Evolutionary conservation across 148 eudicot genomes (phyloP).

Genomic region (Rhododendron kiyosumense): DNA sequence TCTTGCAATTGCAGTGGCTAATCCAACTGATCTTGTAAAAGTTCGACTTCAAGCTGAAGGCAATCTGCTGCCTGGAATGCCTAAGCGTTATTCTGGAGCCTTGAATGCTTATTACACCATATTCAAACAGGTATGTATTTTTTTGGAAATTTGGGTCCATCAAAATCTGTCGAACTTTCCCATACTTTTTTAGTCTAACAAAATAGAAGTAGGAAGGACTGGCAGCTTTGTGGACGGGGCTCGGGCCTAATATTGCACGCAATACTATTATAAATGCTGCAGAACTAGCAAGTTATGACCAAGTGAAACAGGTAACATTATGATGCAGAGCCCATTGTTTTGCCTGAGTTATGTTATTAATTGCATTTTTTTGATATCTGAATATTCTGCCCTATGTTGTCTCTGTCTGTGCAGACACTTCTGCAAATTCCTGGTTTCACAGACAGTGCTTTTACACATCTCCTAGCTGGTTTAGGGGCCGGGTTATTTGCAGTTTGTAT

Average conservation of each 20-base stretch:
- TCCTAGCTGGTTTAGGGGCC: constrained; percentile 71
- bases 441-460: constrained; percentile 57
- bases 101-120: constrained; percentile 56
- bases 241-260: constrained; percentile 69
- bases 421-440: constrained; percentile 60
- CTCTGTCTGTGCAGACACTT: constrained; percentile 54
- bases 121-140: constrained; percentile 39
- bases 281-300: constrained; percentile 70
- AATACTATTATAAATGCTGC: constrained; percentile 70
- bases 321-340: neutral
- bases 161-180: neutral
- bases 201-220: constrained; percentile 50
- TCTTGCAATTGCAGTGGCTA: constrained; percentile 58
- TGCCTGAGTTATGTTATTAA: neutral
- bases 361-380: neutral
- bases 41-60: constrained; percentile 76
- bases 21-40: constrained; percentile 72
- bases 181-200: neutral
- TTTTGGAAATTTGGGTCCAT: neutral
- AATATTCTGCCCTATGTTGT: constrained; percentile 9
- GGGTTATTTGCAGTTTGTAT: constrained; percentile 74
- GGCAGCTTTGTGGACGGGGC: constrained; percentile 62
- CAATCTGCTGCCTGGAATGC: constrained; percentile 51
- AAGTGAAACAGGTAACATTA: constrained; percentile 52
- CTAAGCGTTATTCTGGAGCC: constrained; percentile 61